These are phyloP conservation scores for Lipomyces orientalis DNA, from an alignment of 805 yeast species.

Conservation along the genomic window DNA sequence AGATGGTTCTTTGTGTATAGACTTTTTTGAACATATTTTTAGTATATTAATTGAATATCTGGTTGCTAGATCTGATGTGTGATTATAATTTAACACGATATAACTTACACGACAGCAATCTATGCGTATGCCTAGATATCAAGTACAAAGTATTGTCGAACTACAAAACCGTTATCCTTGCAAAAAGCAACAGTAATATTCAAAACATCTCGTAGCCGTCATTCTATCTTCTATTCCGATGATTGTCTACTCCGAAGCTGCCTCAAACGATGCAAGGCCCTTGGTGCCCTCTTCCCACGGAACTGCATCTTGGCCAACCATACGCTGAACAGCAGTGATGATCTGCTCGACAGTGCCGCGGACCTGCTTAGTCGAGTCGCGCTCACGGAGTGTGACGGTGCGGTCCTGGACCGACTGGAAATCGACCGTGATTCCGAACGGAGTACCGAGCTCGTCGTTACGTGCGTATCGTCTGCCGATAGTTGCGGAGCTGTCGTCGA, in stretches of 20 bases:
- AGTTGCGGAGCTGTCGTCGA: constrained; percentile 96
- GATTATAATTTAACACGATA: neutral
- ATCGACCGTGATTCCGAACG: constrained; percentile 96
- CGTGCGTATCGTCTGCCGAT: constrained; percentile 98
- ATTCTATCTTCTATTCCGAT: neutral
- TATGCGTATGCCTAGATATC: neutral
- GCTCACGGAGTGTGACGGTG: constrained; percentile 92
- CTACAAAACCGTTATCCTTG: neutral
- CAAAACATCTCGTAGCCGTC: neutral
- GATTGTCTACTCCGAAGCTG: constrained; percentile 41
- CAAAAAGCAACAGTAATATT: neutral
- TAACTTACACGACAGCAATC: neutral
- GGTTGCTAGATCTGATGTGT: neutral
- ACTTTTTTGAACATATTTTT: neutral
- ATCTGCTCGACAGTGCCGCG: constrained; percentile 84
- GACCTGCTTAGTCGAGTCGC: constrained; percentile 95
- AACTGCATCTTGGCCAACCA: constrained; percentile 69
- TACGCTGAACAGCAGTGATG: constrained; percentile 69
- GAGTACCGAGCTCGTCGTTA: constrained; percentile 98
- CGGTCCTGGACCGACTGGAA: constrained; percentile 88
- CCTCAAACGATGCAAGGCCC: constrained; percentile 71
- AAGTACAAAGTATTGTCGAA: neutral
- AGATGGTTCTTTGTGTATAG: neutral
- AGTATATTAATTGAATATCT: neutral
- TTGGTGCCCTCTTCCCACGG: constrained; percentile 89